These are phyloP conservation scores for Aspergillus jensenii DNA, from an alignment of 2,329 filamentous ascomycete species.

Conservation along the genomic window DNA sequence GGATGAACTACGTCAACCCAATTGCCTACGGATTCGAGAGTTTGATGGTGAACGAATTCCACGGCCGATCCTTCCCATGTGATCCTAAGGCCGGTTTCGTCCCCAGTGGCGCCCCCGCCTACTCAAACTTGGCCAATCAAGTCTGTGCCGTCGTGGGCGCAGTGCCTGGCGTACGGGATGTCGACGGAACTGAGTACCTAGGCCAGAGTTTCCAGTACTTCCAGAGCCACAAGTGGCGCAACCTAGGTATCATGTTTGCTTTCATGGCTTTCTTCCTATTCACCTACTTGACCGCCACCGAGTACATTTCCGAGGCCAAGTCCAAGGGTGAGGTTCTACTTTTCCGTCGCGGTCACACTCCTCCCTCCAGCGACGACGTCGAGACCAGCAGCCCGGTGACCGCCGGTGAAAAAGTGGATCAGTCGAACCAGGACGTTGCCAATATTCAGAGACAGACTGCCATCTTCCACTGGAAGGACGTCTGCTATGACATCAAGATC, in stretches of 20 bases:
- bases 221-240: slow-evolving; percentile 62
- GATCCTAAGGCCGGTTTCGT: slow-evolving; percentile 33
- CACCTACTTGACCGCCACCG: slow-evolving; percentile 64
- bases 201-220: slow-evolving; percentile 57
- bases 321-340: slow-evolving; percentile 76
- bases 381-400: slow-evolving; percentile 26
- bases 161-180: slow-evolving; percentile 50
- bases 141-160: slow-evolving; percentile 64
- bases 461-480: slow-evolving; percentile 82
- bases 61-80: slow-evolving; percentile 60
- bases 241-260: slow-evolving; percentile 67
- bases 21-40: slow-evolving; percentile 78
- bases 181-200: slow-evolving; percentile 62
- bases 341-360: slow-evolving; percentile 68
- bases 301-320: slow-evolving; percentile 63
- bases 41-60: slow-evolving; percentile 81
- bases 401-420: slow-evolving; percentile 34
- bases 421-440: slow-evolving; percentile 24
- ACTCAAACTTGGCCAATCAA: slow-evolving; percentile 36
- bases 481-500: slow-evolving; percentile 81
- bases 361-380: slow-evolving; percentile 35
- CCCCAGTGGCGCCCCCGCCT: slow-evolving; percentile 44
- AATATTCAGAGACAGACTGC: slow-evolving; percentile 66
- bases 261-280: slow-evolving; percentile 63
- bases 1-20: slow-evolving; percentile 80